These are phyloP conservation scores for Saraca asoca DNA, from an alignment of 331 rosid genomes.

Conservation along the genomic window DNA sequence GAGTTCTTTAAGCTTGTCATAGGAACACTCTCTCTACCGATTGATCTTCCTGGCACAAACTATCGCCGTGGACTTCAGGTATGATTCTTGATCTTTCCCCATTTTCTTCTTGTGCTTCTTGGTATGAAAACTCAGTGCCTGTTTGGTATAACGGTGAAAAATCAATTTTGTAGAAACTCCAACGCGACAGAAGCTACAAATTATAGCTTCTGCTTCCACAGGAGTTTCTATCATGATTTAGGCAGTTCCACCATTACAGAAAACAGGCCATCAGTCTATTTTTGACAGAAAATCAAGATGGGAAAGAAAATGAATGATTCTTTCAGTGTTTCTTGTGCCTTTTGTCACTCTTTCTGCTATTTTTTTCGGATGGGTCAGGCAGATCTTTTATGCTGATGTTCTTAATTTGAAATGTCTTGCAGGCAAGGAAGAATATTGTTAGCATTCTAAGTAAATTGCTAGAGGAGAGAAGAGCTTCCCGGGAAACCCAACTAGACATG, in stretches of 20 bases:
- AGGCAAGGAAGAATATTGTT: conserved; percentile 87
- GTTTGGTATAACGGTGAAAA: too few relatives aligned
- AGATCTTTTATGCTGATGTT: not conserved
- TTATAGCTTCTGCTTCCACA: too few relatives aligned
- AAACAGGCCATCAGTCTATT: too few relatives aligned
- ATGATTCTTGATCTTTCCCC: conserved; percentile 1
- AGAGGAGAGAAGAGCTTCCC: conserved; percentile 66
- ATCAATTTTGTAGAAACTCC: too few relatives aligned
- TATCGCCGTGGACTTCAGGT: conserved; percentile 83
- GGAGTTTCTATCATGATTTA: not conserved
- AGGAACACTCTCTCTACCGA: conserved; percentile 89
- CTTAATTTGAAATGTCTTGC: conserved; percentile 15
- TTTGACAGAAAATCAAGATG: too few relatives aligned
- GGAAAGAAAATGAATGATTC: not conserved
- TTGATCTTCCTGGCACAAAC: conserved; percentile 88
- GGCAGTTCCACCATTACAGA: not conserved
- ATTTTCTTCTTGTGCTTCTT: not conserved
- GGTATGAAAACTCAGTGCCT: too few relatives aligned
- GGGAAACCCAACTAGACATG: conserved; percentile 63
- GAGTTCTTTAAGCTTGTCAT: conserved; percentile 89
- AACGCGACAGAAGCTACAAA: too few relatives aligned
- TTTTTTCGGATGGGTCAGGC: not conserved
- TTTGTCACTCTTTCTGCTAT: not conserved
- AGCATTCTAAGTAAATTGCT: conserved; percentile 57
- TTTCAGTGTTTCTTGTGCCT: not conserved